phyloP scores from a whole-genome alignment of 163 green algal species.

The Volvox carteri region DNA sequence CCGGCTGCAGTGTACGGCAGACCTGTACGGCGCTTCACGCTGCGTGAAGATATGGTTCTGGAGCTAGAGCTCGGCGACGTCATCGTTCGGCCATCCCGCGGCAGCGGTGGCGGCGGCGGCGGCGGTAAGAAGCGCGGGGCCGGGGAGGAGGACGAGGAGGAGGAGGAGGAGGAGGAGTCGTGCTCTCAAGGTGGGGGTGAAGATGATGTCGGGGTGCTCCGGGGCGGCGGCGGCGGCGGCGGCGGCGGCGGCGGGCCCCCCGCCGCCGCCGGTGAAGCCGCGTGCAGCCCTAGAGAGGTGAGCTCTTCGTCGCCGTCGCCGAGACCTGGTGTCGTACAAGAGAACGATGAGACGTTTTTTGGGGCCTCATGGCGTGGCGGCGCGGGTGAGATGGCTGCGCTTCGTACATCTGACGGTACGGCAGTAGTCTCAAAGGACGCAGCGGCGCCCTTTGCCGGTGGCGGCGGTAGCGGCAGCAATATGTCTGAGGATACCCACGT shows the following conservation, averaged over 20 bases:
- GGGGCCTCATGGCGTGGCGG: not conserved
- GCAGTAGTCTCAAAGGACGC: no score
- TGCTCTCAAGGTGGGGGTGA: no score
- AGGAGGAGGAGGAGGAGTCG: not conserved
- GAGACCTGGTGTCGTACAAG: no score
- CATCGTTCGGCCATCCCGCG: not conserved
- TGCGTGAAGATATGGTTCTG: not conserved
- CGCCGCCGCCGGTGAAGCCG: not conserved
- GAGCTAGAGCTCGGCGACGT: constrained; percentile 33
- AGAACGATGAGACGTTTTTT: no score
- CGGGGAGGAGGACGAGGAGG: not conserved
- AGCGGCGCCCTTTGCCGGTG: no score
- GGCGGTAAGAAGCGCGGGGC: not conserved
- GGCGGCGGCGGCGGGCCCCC: not conserved
- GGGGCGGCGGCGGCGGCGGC: not conserved
- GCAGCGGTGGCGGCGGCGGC: not conserved
- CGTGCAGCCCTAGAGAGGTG: not conserved
- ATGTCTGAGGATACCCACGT: not conserved
- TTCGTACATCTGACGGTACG: no score
- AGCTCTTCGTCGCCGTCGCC: not conserved
- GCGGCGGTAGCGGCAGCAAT: constrained; percentile 4
- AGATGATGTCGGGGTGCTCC: not conserved
- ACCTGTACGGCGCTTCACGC: constrained; percentile 12
- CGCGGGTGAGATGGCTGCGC: no score
- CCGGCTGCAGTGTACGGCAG: constrained; percentile 19